Evolutionary conservation across 179 eudicot genomes (phyloP), one percentile per base, ranked within the genome.

Genomic region (Silene vulgaris): DNA sequence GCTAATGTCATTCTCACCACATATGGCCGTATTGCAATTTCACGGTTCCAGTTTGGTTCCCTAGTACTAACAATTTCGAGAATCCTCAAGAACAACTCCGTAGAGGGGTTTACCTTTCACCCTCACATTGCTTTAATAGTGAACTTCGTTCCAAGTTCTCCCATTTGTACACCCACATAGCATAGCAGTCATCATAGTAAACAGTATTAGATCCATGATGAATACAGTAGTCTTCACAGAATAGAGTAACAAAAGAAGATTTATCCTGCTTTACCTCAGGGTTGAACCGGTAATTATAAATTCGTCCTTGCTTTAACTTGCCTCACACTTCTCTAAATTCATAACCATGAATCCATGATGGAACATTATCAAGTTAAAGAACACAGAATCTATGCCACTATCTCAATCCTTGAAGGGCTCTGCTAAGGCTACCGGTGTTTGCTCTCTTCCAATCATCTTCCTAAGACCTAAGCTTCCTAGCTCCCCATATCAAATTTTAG

Each of bases 141-240:
- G 79, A 80, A 77, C 50, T 83, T 30, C 78, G 0, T 80, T 71
- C 26, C 75, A 83, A 1, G 70, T 72, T 23, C 54, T 77, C 56
- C 81, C 81, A 1, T 43, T 77, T 54, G 79, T 80, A 67, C 79
- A 77, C 70, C 83, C 83, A 71, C 69, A 83, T 65, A 75, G 79
- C 60, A 50, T 50, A 3, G 3, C 14, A 32, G 37, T 37, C 45
- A 37, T 9, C 45, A 37, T 37, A 37, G 45, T 5, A 37, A 37
- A 37, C 45, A 37, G 9, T 32, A 37, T 37, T 5, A 37, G 43
- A 37, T 37, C 13, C n/a, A 50, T 50, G 13, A 50, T 50, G 57
- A 50, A 50, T 50, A 9, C 57, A 50, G 57, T 50, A 50, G 57
- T 12, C n/a, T 13, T 50, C 57, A 50, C n/a, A 50, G 57, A 50